These are phyloP conservation scores for Scutellaria baicalensis DNA, from an alignment of 257 asterid species.

Conservation along the genomic window DNA sequence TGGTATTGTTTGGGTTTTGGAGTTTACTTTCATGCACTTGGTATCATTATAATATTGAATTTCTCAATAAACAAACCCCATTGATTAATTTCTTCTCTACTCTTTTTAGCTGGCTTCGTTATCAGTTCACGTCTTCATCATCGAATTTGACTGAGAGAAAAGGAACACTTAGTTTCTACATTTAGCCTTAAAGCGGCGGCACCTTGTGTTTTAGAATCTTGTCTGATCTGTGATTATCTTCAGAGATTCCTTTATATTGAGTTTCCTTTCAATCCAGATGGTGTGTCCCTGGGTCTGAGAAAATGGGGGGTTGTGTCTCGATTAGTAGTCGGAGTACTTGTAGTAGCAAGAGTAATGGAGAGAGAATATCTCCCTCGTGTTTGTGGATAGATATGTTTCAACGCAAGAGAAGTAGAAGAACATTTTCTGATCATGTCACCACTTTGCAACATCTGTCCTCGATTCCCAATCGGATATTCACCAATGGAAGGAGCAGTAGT, in stretches of 20 bases:
- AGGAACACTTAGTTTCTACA: conserved; percentile 14
- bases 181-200: conserved; percentile 8
- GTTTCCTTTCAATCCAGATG: conserved; percentile 31
- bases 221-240: conserved; percentile 10
- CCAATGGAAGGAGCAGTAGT: conserved; percentile 68
- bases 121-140: conserved; percentile 28
- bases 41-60: conserved; percentile 20
- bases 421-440: conserved; percentile 60
- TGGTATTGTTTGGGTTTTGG: conserved; percentile 28
- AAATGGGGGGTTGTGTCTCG: conserved; percentile 95
- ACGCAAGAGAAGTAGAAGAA: conserved; percentile 55
- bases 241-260: conserved; percentile 22
- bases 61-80: conserved; percentile 26
- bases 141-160: conserved; percentile 38
- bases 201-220: conserved; percentile 19
- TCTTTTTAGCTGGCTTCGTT: conserved; percentile 42
- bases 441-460: conserved; percentile 67
- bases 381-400: conserved; percentile 52
- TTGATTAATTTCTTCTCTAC: conserved; percentile 32
- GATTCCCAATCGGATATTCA: conserved; percentile 66
- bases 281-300: conserved; percentile 38
- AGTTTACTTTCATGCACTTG: conserved; percentile 27
- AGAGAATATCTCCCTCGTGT: conserved; percentile 58
- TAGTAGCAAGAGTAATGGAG: conserved; percentile 74
- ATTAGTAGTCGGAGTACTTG: conserved; percentile 62